Percentiles rank a stretch among this genome's conserved stretches.
Conservation (phyloP, 306 rosid genomes). For the Fagus sylvatica region DNA sequence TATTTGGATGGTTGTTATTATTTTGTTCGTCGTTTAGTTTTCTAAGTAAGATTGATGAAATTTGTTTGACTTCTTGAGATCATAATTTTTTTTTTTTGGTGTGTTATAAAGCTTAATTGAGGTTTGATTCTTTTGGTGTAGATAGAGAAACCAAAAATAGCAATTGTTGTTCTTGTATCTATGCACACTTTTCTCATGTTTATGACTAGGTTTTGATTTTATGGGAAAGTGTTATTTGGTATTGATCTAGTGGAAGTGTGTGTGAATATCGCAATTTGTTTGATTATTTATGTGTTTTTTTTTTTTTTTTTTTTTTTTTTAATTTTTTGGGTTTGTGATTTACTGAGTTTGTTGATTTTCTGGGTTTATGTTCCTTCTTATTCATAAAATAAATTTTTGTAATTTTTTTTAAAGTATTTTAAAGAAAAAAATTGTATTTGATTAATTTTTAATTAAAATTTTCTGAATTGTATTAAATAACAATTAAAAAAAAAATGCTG, state of each 20-base stretch:
- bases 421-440: too few species aligned
- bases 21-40: conserved; percentile 4
- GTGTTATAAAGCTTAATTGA: too few species aligned
- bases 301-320: too few species aligned
- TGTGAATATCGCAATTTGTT: conserved; percentile 16
- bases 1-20: conserved; percentile 1
- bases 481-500: too few species aligned
- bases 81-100: conserved; percentile 13
- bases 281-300: conserved; percentile 12
- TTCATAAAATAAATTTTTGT: too few species aligned
- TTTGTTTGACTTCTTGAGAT: conserved; percentile 39
- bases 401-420: too few species aligned
- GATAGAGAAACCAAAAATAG: conserved; percentile 1
- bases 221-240: conserved; percentile 8
- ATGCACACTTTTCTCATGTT: not conserved
- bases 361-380: too few species aligned
- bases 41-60: conserved; percentile 25
- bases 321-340: too few species aligned
- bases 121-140: not conserved
- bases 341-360: too few species aligned
- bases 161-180: not conserved
- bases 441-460: too few species aligned
- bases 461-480: too few species aligned
- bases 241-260: conserved; percentile 31
- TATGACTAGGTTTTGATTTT: conserved; percentile 17